phyloP scores from a whole-genome alignment of 2,329 filamentous ascomycete species.

The Madurella fahalii region DNA sequence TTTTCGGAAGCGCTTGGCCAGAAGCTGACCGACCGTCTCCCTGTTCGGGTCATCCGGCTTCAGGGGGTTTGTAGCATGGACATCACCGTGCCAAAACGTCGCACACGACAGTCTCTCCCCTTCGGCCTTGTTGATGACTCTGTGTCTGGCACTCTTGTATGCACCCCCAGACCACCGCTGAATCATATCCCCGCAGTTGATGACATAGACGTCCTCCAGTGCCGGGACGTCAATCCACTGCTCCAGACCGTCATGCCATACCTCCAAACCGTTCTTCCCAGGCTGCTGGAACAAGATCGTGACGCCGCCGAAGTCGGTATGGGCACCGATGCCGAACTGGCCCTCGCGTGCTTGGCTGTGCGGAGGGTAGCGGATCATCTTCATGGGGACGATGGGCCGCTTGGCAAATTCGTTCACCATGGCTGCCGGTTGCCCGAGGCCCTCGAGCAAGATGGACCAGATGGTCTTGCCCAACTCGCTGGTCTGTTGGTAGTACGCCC shows the following conservation, averaged over 20 bases:
- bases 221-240: constrained; percentile 23
- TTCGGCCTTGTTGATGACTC: too few relatives aligned
- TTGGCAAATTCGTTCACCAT: constrained; percentile 23
- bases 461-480: constrained; percentile 23
- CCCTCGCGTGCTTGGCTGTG: neutral
- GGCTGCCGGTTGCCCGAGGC: too few relatives aligned
- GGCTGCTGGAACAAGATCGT: constrained; percentile 27
- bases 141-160: constrained; percentile 22
- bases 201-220: constrained; percentile 22
- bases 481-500: constrained; percentile 27
- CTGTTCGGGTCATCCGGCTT: too few relatives aligned
- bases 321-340: constrained; percentile 22
- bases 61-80: too few relatives aligned
- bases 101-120: too few relatives aligned
- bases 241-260: constrained; percentile 18
- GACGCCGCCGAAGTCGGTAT: constrained; percentile 28
- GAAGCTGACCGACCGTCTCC: too few relatives aligned
- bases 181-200: constrained; percentile 27
- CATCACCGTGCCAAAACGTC: too few relatives aligned
- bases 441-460: constrained; percentile 27
- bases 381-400: constrained; percentile 23
- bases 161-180: constrained; percentile 15
- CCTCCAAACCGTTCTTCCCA: constrained; percentile 25
- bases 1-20: too few relatives aligned
- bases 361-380: constrained; percentile 22